Evolutionary conservation across 768 basidiomycete species (phyloP).

Genomic region (Ramaria sp.): DNA sequence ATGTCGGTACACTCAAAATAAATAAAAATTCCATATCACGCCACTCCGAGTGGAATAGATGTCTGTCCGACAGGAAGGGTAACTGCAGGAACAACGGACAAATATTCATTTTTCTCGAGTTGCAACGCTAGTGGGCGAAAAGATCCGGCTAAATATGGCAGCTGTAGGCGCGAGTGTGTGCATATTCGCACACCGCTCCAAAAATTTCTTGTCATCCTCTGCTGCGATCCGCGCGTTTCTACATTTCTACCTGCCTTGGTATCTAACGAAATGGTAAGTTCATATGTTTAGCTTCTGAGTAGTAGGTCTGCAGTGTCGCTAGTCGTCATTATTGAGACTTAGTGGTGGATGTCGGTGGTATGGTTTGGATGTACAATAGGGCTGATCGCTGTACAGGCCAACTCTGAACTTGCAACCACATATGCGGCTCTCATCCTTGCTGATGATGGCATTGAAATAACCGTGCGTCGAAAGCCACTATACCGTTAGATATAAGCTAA

Average conservation of each 20-base stretch:
- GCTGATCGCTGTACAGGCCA: constrained; percentile 26
- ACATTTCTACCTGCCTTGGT: neutral
- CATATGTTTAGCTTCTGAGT: neutral
- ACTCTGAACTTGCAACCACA: constrained; percentile 78
- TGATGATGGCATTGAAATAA: constrained; percentile 95
- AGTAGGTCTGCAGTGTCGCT: neutral
- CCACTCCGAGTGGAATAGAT: neutral
- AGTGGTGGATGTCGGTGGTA: neutral
- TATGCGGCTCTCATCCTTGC: constrained; percentile 98
- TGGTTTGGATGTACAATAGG: neutral
- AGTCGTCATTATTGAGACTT: neutral
- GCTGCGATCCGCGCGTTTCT: neutral
- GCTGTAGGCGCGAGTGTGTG: neutral
- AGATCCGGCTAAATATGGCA: too few species aligned
- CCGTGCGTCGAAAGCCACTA: constrained; percentile 45
- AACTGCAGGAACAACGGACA: too few species aligned
- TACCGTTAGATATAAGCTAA: neutral
- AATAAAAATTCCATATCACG: constrained; percentile 17
- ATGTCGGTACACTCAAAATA: constrained; percentile 15
- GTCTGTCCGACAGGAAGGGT: too few species aligned
- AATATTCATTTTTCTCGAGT: too few species aligned
- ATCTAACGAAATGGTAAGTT: constrained; percentile 1
- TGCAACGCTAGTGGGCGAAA: too few species aligned
- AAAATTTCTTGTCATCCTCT: neutral
- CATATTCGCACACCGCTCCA: neutral